These are phyloP conservation scores for Phytopythium oedochilum DNA, from an alignment of 352 stramenopile genomes.

Conservation along the genomic window DNA sequence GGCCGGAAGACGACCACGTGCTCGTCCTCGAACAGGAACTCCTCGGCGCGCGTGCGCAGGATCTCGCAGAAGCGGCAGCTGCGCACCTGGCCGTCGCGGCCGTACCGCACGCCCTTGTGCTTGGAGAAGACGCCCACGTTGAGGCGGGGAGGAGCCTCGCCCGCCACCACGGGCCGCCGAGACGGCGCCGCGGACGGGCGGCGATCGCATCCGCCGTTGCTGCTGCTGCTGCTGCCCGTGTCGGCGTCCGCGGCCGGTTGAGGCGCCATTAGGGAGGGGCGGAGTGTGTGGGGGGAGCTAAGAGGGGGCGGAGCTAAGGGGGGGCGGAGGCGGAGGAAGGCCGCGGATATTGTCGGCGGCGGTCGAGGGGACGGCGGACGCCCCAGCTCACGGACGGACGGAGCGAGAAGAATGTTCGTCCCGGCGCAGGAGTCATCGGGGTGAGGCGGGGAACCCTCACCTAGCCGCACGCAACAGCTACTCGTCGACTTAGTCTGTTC, in stretches of 20 bases:
- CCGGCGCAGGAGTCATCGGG: too few relatives aligned
- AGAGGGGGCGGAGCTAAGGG: too few relatives aligned
- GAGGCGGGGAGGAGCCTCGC: slow-evolving; percentile 17
- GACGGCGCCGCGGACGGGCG: slow-evolving; percentile 7
- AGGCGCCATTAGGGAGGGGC: too few relatives aligned
- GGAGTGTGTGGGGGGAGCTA: too few relatives aligned
- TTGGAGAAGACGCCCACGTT: slow-evolving; percentile 46
- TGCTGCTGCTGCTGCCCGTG: slow-evolving; percentile 9
- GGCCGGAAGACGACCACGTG: slow-evolving; percentile 73
- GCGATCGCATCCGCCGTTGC: slow-evolving; percentile 3
- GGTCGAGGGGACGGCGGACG: too few relatives aligned
- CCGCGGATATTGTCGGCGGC: too few relatives aligned
- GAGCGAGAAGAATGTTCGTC: not conserved
- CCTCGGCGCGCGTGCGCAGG: slow-evolving; percentile 43
- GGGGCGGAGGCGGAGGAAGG: too few relatives aligned
- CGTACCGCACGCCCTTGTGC: slow-evolving; percentile 80
- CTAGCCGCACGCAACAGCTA: too few relatives aligned
- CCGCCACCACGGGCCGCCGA: slow-evolving; percentile 6
- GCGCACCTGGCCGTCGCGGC: slow-evolving; percentile 46
- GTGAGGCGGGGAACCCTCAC: not conserved
- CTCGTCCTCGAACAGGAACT: slow-evolving; percentile 81
- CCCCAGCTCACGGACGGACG: not conserved
- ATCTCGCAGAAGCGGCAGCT: slow-evolving; percentile 85
- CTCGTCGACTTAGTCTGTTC: too few relatives aligned
- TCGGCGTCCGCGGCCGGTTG: not conserved